These are phyloP conservation scores for Ceratocystis lukuohia DNA, from an alignment of 2,329 filamentous ascomycete species.

Conservation along the genomic window DNA sequence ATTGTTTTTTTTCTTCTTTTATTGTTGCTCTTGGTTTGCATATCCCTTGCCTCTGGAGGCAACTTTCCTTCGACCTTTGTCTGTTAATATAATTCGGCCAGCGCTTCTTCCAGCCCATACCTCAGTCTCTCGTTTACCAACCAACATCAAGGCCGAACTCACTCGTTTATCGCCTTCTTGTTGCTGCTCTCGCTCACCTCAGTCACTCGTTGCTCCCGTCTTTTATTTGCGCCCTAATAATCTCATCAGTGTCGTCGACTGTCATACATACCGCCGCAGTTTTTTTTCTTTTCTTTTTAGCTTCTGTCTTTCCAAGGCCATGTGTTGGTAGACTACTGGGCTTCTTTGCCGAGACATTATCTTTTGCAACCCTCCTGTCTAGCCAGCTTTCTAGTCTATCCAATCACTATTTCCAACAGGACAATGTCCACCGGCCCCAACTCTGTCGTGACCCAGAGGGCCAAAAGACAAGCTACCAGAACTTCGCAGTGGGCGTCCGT, in stretches of 20 bases:
- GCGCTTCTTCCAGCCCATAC: neutral
- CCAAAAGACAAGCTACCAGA: slow-evolving; percentile 15
- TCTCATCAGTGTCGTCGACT: neutral
- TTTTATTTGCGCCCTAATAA: slow-evolving; percentile 4
- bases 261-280: neutral
- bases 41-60: slow-evolving; percentile 14
- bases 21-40: slow-evolving; percentile 16
- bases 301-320: slow-evolving; percentile 8
- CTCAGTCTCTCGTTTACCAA: neutral
- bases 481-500: slow-evolving; percentile 14
- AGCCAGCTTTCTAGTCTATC: neutral
- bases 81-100: slow-evolving; percentile 7
- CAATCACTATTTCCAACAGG: neutral
- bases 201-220: slow-evolving; percentile 4
- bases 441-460: slow-evolving; percentile 11
- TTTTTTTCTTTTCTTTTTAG: neutral
- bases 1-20: slow-evolving; percentile 19
- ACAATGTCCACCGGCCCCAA: slow-evolving; percentile 13
- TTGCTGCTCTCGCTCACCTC: neutral
- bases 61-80: slow-evolving; percentile 6
- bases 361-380: neutral
- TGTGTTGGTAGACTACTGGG: slow-evolving; percentile 12
- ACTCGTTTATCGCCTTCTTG: neutral
- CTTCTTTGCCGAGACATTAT: slow-evolving; percentile 9
- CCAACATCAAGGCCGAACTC: slow-evolving; percentile 3